Conservation (phyloP, 176 grass and related monocot genomes). For the sorghum (Sorghum bicolor) region DNA sequence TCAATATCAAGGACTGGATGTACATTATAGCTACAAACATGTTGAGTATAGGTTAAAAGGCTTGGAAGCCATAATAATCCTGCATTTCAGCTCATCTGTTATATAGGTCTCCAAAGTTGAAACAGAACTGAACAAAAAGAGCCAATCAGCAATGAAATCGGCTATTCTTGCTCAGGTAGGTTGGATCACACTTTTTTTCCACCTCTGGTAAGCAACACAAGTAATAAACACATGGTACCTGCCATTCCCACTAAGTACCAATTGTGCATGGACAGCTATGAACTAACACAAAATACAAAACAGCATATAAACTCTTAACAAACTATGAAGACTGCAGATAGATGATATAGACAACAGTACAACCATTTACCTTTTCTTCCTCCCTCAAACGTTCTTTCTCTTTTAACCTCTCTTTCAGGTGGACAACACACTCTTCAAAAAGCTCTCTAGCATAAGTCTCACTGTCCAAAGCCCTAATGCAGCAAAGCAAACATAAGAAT, state of each 20-base stretch:
- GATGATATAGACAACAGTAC: neutral
- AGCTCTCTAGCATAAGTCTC: constrained; percentile 64
- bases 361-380: constrained; percentile 77
- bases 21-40: neutral
- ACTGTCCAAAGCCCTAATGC: constrained; percentile 61
- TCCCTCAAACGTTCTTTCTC: constrained; percentile 91
- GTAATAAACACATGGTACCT: neutral
- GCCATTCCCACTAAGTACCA: neutral
- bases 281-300: neutral
- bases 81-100: neutral
- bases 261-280: neutral
- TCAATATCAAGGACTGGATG: neutral
- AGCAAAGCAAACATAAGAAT: constrained; percentile 34
- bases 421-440: constrained; percentile 80
- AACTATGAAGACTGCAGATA: neutral
- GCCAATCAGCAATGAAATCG: neutral
- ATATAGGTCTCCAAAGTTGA: neutral
- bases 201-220: neutral
- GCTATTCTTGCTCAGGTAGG: neutral
- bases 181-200: neutral
- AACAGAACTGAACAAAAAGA: neutral
- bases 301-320: neutral
- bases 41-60: neutral
- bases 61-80: neutral
- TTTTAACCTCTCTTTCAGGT: constrained; percentile 86